phyloP scores from a whole-genome alignment of 1,284 basidiomycete species.

The Austroboletus novae-zelandiae region DNA sequence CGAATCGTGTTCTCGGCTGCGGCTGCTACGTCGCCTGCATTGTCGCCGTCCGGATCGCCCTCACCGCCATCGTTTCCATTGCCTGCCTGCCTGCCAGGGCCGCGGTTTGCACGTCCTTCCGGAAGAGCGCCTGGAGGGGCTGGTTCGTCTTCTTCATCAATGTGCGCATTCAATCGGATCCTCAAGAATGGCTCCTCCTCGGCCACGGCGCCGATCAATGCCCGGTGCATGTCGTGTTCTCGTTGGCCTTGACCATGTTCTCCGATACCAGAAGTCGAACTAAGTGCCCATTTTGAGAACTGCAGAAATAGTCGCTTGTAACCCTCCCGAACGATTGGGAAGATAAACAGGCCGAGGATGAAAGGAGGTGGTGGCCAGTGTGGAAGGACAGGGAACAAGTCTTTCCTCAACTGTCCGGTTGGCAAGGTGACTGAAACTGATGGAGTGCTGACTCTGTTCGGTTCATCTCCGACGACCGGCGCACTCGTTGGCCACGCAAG shows the following conservation, averaged over 20 bases:
- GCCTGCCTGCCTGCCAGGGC: constrained; percentile 12
- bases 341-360: constrained; percentile 50
- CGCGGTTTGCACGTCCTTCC: constrained; percentile 6
- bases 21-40: constrained; percentile 22
- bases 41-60: constrained; percentile 10
- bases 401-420: neutral
- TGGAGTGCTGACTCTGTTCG: neutral
- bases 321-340: constrained; percentile 46
- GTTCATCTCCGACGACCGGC: constrained; percentile 33
- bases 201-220: constrained; percentile 35
- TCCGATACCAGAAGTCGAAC: constrained; percentile 25
- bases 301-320: constrained; percentile 46
- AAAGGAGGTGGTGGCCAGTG: constrained; percentile 63
- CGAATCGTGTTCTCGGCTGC: constrained; percentile 57
- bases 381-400: constrained; percentile 20
- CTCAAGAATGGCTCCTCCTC: constrained; percentile 48
- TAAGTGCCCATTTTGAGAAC: constrained; percentile 49
- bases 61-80: neutral
- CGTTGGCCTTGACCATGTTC: constrained; percentile 14
- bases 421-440: neutral
- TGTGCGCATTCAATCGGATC: constrained; percentile 41
- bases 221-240: constrained; percentile 28
- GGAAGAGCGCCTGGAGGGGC: constrained; percentile 10
- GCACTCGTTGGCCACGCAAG: constrained; percentile 62
- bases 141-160: constrained; percentile 27